Evolutionary conservation across 257 asterid species (phyloP).

Genomic region (Echites panduratus): DNA sequence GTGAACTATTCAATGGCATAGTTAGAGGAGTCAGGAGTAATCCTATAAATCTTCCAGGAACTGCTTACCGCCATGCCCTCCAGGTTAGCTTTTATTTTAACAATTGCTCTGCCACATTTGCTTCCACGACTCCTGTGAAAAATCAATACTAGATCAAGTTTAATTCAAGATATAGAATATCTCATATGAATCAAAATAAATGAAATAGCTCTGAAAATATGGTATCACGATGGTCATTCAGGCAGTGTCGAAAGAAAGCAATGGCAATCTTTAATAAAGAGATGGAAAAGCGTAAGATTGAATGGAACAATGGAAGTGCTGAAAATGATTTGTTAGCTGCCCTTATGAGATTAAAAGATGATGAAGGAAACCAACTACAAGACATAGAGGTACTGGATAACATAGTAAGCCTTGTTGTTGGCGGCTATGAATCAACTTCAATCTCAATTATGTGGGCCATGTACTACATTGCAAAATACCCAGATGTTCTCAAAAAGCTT

Average conservation of each 20-base stretch:
- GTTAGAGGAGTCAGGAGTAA: constrained; percentile 31
- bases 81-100: constrained; percentile 24
- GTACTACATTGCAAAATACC: constrained; percentile 19
- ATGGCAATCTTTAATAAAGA: constrained; percentile 32
- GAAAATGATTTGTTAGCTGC: constrained; percentile 15
- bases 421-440: constrained; percentile 24
- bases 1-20: constrained; percentile 26
- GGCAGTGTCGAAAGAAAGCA: constrained; percentile 53
- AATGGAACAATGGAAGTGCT: neutral
- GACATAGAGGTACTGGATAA: constrained; percentile 24
- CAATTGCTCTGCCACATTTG: neutral
- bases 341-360: constrained; percentile 12
- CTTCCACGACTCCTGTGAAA: neutral
- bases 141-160: no score
- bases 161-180: constrained; percentile 19
- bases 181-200: neutral
- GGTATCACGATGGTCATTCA: neutral
- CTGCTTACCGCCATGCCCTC: constrained; percentile 31
- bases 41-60: constrained; percentile 53
- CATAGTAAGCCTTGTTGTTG: constrained; percentile 21
- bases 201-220: neutral
- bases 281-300: constrained; percentile 38
- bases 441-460: constrained; percentile 22
- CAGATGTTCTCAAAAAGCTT: constrained; percentile 12
- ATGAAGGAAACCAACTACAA: constrained; percentile 17